Conservation (phyloP, 1,284 basidiomycete species). For the Cystobasidium pallidum region DNA sequence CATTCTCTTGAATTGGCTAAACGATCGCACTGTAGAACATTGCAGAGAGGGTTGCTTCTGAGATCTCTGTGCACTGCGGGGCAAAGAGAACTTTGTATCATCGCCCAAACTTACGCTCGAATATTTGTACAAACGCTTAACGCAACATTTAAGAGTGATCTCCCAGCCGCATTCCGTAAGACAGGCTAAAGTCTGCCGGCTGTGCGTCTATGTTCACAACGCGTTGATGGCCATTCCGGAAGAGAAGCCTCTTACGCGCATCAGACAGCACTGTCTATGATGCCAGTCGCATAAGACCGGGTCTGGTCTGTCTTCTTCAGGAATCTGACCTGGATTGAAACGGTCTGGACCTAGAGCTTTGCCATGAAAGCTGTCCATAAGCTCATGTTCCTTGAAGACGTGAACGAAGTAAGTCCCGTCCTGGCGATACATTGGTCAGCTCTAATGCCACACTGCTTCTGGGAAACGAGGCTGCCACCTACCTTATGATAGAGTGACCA, state of each 20-base stretch:
- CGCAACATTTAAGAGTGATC: neutral
- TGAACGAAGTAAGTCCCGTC: constrained; percentile 15
- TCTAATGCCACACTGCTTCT: neutral
- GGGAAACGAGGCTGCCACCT: neutral
- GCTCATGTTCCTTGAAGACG: neutral
- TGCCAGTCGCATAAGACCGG: constrained; percentile 23
- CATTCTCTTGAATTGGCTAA: neutral
- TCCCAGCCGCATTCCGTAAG: neutral
- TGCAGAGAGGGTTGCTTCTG: neutral
- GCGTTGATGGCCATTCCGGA: constrained; percentile 19
- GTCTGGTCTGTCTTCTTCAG: constrained; percentile 5
- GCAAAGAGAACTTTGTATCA: neutral
- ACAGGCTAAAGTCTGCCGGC: neutral
- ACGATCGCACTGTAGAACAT: neutral
- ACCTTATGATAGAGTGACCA: constrained; percentile 27
- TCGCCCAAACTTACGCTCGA: neutral
- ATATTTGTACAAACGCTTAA: neutral
- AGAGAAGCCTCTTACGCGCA: constrained; percentile 13
- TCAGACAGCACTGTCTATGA: constrained; percentile 9
- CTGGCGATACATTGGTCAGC: neutral
- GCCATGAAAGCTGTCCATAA: constrained; percentile 12
- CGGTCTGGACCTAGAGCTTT: neutral
- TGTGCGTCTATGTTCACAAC: neutral
- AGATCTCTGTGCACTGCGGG: neutral
- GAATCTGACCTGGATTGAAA: neutral